phyloP scores from a whole-genome alignment of 306 rosid species.

The Castanospermum australe region DNA sequence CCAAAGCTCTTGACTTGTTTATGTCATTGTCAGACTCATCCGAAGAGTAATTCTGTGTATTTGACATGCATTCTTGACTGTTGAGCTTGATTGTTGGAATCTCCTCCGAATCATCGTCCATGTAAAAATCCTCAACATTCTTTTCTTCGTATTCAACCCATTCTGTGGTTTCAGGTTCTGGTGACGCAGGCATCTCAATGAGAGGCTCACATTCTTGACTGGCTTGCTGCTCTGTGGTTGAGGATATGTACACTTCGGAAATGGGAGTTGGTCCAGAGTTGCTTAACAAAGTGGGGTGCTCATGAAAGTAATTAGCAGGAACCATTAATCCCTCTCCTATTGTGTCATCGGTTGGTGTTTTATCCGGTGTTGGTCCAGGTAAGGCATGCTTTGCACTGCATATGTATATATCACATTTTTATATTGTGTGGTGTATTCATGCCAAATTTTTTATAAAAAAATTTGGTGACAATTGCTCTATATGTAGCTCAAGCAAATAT shows the following conservation, averaged over 20 bases:
- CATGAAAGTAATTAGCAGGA: neutral
- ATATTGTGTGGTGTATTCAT: neutral
- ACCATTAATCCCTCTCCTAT: neutral
- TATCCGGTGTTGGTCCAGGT: conserved; percentile 28
- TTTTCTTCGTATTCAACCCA: neutral
- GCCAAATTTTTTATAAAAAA: neutral
- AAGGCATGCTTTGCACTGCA: conserved; percentile 45
- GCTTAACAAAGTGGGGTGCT: neutral
- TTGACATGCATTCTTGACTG: neutral
- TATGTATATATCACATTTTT: neutral
- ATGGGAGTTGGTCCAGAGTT: neutral
- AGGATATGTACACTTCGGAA: neutral
- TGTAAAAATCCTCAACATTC: conserved; percentile 39
- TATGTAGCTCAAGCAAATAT: neutral
- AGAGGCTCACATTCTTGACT: conserved; percentile 41
- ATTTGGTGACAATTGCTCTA: neutral
- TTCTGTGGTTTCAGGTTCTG: neutral
- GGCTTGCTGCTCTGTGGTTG: neutral
- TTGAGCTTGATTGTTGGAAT: conserved; percentile 20
- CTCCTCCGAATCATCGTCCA: conserved; percentile 14
- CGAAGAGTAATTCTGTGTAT: neutral
- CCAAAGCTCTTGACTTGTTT: conserved; percentile 38
- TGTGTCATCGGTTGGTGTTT: neutral
- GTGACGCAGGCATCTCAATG: conserved; percentile 55
- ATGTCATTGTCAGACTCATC: neutral